These are phyloP conservation scores for Neotropicomus parvogracilis DNA, from an alignment of 1,284 basidiomycete genomes.

Conservation along the genomic window DNA sequence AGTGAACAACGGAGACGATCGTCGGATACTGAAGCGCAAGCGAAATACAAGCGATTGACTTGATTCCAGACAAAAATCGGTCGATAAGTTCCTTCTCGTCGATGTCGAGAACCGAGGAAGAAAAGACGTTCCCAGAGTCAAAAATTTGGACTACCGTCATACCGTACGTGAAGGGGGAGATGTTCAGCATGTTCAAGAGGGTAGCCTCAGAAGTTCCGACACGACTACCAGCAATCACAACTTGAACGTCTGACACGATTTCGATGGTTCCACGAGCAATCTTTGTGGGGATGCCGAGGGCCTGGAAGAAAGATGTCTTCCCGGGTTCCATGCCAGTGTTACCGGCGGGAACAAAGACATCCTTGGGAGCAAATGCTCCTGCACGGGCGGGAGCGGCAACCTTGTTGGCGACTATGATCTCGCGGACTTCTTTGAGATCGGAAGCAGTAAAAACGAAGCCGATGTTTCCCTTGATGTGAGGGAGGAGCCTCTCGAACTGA, in stretches of 20 bases:
- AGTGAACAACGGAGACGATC: slow-evolving; percentile 89
- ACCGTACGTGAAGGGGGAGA: slow-evolving; percentile 98
- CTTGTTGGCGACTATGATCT: slow-evolving; percentile 92
- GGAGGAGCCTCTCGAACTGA: slow-evolving; percentile 94
- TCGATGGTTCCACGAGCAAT: slow-evolving; percentile 99
- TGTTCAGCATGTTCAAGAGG: slow-evolving; percentile 98
- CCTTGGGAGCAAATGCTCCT: slow-evolving; percentile 90
- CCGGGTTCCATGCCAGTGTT: slow-evolving; percentile 99
- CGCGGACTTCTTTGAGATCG: slow-evolving; percentile 94
- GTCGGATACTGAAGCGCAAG: slow-evolving; percentile 96
- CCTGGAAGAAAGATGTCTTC: slow-evolving; percentile 99
- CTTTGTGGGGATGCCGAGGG: slow-evolving; percentile 99
- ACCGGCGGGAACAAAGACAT: slow-evolving; percentile 89
- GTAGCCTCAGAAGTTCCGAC: slow-evolving; percentile 98
- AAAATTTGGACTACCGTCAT: slow-evolving; percentile 96
- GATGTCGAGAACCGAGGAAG: slow-evolving; percentile 90
- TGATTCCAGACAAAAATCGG: slow-evolving; percentile 90
- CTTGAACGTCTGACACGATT: slow-evolving; percentile 97
- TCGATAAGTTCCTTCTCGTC: slow-evolving; percentile 88
- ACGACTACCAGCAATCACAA: slow-evolving; percentile 88
- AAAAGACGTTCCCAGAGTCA: slow-evolving; percentile 89
- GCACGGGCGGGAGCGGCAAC: slow-evolving; percentile 98
- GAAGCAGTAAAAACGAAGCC: slow-evolving; percentile 96
- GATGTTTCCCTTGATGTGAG: slow-evolving; percentile 95
- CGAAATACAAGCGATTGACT: slow-evolving; percentile 94